A percentile compares a stretch with the other conserved stretches of the same genome.
Evolutionary conservation across 805 yeast species (phyloP).

Genomic region (Nakazawaea sp.): DNA sequence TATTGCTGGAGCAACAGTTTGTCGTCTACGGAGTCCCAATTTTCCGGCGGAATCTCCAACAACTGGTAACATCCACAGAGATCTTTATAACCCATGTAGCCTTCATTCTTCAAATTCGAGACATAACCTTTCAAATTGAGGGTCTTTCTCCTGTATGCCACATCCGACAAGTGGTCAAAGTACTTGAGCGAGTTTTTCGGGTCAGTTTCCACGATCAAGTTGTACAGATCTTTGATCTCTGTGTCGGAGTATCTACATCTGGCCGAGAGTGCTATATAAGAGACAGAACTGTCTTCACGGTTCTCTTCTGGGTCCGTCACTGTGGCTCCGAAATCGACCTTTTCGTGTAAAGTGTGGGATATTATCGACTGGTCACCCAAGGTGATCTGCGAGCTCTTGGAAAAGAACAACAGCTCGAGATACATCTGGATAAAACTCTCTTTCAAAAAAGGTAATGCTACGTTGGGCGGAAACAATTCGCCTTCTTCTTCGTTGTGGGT

Average conservation of each 20-base stretch:
- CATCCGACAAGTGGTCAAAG: conserved; percentile 47
- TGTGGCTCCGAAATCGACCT: conserved; percentile 3
- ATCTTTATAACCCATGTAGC: conserved; percentile 45
- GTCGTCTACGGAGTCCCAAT: conserved; percentile 14
- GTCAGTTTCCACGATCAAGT: conserved; percentile 33
- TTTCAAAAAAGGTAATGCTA: conserved; percentile 26
- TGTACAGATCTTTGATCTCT: conserved; percentile 39
- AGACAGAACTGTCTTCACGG: conserved; percentile 13
- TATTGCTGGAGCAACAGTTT: conserved; percentile 20
- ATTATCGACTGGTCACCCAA: conserved; percentile 5
- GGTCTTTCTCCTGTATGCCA: conserved; percentile 42
- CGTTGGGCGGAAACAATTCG: conserved; percentile 32
- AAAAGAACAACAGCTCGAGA: conserved; percentile 31
- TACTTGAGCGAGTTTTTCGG: conserved; percentile 39
- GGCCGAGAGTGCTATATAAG: conserved; percentile 37
- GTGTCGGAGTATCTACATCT: conserved; percentile 43
- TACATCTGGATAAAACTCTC: conserved; percentile 51
- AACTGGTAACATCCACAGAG: conserved; percentile 19
- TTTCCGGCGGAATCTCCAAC: conserved; percentile 18
- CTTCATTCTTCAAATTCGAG: conserved; percentile 41
- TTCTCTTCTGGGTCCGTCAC: conserved; percentile 12
- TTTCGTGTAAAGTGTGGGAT: conserved; percentile 2
- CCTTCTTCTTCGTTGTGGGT: conserved; percentile 22
- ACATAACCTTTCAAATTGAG: conserved; percentile 37
- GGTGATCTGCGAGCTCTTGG: conserved; percentile 6